Evolutionary conservation across 306 rosid species (phyloP), one percentile per base, ranked within the genome.

Genomic region (Trifolium dubium): DNA sequence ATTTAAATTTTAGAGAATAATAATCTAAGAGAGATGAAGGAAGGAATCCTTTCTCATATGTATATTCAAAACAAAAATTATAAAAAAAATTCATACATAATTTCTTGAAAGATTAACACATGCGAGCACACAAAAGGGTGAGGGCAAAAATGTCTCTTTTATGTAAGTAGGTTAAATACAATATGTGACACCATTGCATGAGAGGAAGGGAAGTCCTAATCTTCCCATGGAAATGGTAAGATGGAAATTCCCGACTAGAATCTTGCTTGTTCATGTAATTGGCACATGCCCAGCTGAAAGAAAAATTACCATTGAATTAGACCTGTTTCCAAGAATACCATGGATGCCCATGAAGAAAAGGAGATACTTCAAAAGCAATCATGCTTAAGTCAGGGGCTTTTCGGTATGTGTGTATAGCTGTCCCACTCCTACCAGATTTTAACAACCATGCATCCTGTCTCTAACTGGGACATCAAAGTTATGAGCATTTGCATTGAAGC

Each of bases 231-330:
- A 73, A 73, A 59, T 19, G 40, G 35, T 65, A 32, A 40, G n/a
- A 43, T 17, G 10, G 59, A 34, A 10, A 6, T 50, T 74, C 51
- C 18, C 19, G 15, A 58, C 77, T 28, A 9, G 18, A 40, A 72
- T 58, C 43, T 72, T 39, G 67, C 54, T 14, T 41, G 47, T 62
- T 70, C 69, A 72, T 32, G 77, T 31, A 17, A 71, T 2, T 56
- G 61, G 23, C 62, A 32, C 60, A n/a, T 8, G 17, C 50, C 8
- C 19, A 47, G 61, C 50, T 46, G 60, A 62, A 62, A 10, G 37
- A 47, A 62, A 47, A 11, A 3, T 46, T 31, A 46, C 35, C 37
- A 32, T 47, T 62, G 40, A 50, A 69, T 58, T 59, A 23, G 70
- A 69, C 62, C 31, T 43, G 69, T 58, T 49, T 15, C 31, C 69